These are phyloP conservation scores for Calycina marina DNA, from an alignment of 2,329 filamentous ascomycete genomes.

Conservation along the genomic window DNA sequence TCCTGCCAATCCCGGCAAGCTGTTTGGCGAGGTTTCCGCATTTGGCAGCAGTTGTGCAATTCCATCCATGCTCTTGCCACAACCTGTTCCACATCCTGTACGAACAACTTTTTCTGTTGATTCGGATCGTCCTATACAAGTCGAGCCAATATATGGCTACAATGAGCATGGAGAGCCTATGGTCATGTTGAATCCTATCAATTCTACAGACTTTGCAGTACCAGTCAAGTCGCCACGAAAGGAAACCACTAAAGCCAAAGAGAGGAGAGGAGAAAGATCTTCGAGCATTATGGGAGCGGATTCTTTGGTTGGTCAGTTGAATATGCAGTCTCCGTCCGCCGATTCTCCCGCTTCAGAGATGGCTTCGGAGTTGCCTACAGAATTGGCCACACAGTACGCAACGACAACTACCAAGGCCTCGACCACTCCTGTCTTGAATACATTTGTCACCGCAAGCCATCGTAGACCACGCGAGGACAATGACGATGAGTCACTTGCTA, in stretches of 20 bases:
- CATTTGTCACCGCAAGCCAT: no score
- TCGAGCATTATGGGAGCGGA: conserved; percentile 22
- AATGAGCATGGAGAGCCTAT: no score
- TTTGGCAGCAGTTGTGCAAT: conserved; percentile 21
- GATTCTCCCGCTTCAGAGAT: conserved; percentile 2
- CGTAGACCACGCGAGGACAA: conserved; percentile 17
- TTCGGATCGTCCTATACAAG: no score
- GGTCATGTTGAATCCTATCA: no score
- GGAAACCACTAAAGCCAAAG: conserved; percentile 2
- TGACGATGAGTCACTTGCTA: conserved; percentile 14
- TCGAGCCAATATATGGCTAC: no score
- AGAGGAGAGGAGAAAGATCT: conserved; percentile 8
- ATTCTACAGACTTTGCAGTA: no score
- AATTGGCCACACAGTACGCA: no score
- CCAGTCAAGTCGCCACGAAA: background rate
- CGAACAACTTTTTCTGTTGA: conserved; percentile 1
- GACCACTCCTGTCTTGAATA: no score
- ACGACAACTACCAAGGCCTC: no score
- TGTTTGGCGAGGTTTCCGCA: conserved; percentile 22
- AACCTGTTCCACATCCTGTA: conserved; percentile 6
- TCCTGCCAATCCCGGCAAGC: conserved; percentile 8
- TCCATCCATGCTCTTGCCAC: conserved; percentile 17
- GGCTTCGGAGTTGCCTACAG: conserved; percentile 2
- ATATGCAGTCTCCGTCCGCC: conserved; percentile 20
- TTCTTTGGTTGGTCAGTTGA: conserved; percentile 20